Base-by-base conservation (phyloP, 176 grass and related monocot genomes). In the Phoenix dactylifera region DNA sequence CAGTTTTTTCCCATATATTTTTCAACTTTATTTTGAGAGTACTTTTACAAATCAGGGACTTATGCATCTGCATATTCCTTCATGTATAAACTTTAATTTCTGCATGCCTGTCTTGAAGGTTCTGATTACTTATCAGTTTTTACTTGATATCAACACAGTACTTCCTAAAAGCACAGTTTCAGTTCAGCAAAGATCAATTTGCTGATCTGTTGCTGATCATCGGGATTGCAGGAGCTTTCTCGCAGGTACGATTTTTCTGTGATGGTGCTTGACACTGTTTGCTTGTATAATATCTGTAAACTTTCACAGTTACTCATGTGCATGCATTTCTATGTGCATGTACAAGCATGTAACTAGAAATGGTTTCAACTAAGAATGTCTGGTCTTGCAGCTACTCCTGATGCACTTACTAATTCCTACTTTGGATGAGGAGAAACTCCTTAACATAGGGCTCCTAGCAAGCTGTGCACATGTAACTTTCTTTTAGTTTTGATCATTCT, bases 181-280 rank as follows among this genome's bases (percentile, higher is more conserved):
- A 86, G 26, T 97, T 85, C 64, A 91, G 72, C 84, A 97, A 92
- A 64, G 60, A 91, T n/a, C 81, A 97, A 48, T 97, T 76, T 76
- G 93, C 93, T 63, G 74, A 97, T 75, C 83, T 97, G 64, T 18
- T 92, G 64, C 64, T 97, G 22, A 91, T 90, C 65, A 51, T 4
- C 3, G 84, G 81, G 26, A 58, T 58, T 65, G 78, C 87, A 16
- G 93, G 87, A 67, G 86, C 83, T 57, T 32, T 88, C 1, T 97
- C 87, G 25, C 93, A 97, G 81, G 93, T 97, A 80, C 62, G 16
- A 44, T 26, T 44, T 50, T 16, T 44, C 35, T 44, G 7, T 44
- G 35, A 44, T 44, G 6, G 7, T 44, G 35, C 35, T 44, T 44
- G 35, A 44, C 1, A 14, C 9, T 14, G 10, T 44, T 44, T 44